Conservation (phyloP, 106 monocot genomes). For the Dioscorea zingiberensis region DNA sequence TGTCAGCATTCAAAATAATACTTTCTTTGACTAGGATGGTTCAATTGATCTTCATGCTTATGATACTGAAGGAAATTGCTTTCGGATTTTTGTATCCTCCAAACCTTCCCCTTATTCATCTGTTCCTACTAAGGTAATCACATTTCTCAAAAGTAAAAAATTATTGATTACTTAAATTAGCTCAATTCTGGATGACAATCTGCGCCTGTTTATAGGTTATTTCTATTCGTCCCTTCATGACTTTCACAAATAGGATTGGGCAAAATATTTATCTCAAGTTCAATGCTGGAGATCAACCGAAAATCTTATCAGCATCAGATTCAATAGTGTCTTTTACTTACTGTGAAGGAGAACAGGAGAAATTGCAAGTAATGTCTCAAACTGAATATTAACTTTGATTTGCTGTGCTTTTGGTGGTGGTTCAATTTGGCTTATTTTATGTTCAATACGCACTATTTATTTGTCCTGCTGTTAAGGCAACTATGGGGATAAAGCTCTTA, state of each 20-base stretch:
- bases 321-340: constrained; percentile 65
- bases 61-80: constrained; percentile 67
- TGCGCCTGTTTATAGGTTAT: constrained; percentile 53
- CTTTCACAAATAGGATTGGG: constrained; percentile 87
- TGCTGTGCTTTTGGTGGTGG: background rate
- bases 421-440: background rate
- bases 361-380: constrained; percentile 55
- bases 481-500: too few relatives aligned
- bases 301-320: constrained; percentile 53
- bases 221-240: constrained; percentile 73
- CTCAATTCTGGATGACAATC: background rate
- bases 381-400: background rate
- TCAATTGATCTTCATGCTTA: constrained; percentile 82
- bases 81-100: constrained; percentile 68
- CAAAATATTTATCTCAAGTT: constrained; percentile 72
- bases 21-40: constrained; percentile 63
- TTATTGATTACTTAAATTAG: background rate
- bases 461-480: too few relatives aligned
- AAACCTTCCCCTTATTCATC: constrained; percentile 82
- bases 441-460: too few relatives aligned
- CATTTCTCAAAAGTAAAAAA: background rate
- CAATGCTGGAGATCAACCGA: constrained; percentile 51
- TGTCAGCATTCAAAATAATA: background rate
- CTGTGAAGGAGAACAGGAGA: constrained; percentile 39
- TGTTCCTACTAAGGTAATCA: constrained; percentile 88